Percentiles rank a stretch among this genome's conserved stretches.
These are phyloP conservation scores for Arthrocladium fulminans DNA, from an alignment of 2,329 filamentous ascomycete species.

Conservation along the genomic window DNA sequence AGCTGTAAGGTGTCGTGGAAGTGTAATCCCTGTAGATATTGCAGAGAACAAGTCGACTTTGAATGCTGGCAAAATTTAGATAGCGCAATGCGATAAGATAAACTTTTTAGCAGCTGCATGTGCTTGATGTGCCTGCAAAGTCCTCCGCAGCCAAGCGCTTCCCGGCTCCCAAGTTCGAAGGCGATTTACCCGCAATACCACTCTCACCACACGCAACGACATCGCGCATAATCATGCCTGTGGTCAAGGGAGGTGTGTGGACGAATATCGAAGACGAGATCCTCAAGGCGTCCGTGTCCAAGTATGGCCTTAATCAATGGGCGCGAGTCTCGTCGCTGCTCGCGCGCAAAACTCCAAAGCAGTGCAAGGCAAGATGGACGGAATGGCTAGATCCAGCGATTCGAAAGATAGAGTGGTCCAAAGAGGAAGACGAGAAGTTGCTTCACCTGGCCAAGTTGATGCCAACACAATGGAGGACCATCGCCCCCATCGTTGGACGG, in stretches of 20 bases:
- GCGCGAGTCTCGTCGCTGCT: slow-evolving; percentile 94
- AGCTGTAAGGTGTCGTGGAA: too few relatives aligned
- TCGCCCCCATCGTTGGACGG: slow-evolving; percentile 89
- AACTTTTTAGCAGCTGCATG: not conserved
- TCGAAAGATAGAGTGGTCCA: slow-evolving; percentile 97
- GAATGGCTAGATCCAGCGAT: slow-evolving; percentile 98
- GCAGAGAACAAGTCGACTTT: too few relatives aligned
- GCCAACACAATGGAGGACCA: slow-evolving; percentile 98
- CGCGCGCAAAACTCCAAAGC: slow-evolving; percentile 94
- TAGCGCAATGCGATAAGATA: too few relatives aligned
- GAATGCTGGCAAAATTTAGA: too few relatives aligned
- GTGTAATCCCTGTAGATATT: too few relatives aligned
- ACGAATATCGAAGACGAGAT: slow-evolving; percentile 83
- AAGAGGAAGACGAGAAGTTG: slow-evolving; percentile 96
- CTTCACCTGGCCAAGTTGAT: slow-evolving; percentile 95
- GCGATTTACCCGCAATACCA: not conserved
- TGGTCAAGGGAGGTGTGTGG: slow-evolving; percentile 60
- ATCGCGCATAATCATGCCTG: slow-evolving; percentile 43
- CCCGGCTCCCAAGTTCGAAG: too few relatives aligned
- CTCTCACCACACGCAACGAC: not conserved
- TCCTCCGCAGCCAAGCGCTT: not conserved
- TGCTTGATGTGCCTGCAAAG: not conserved
- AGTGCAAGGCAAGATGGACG: slow-evolving; percentile 97
- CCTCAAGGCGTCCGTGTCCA: slow-evolving; percentile 87
- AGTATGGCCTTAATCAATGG: slow-evolving; percentile 96